Conservation (phyloP, 2,329 filamentous ascomycete genomes). For the Hypoxylon sp. region DNA sequence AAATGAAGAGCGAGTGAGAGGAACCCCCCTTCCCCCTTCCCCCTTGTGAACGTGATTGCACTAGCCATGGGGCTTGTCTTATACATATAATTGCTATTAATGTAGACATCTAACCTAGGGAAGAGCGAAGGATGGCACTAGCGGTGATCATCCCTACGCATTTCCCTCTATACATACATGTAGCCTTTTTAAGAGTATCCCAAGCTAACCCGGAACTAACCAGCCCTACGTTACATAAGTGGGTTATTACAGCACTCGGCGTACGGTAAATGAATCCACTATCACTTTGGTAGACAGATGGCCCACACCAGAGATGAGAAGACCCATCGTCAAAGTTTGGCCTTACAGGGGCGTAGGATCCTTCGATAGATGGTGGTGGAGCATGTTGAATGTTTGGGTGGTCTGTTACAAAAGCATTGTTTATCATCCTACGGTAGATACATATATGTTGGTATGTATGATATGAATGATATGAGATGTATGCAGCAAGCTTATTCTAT, state of each 20-base stretch:
- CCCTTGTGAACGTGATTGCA: no score
- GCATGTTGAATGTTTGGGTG: background rate
- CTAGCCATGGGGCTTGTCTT: no score
- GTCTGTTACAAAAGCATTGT: background rate
- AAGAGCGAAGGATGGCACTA: conserved; percentile 19
- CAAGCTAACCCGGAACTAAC: background rate
- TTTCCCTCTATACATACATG: background rate
- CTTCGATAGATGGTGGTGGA: background rate
- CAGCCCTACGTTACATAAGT: conserved; percentile 12
- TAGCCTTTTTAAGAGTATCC: conserved; percentile 12
- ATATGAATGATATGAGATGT: background rate
- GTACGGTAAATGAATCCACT: background rate
- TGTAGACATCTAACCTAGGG: background rate
- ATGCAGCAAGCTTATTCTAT: background rate
- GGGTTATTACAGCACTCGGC: background rate
- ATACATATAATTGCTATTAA: no score
- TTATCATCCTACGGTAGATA: background rate
- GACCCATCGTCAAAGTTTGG: conserved; percentile 2
- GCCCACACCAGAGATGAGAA: conserved; percentile 15
- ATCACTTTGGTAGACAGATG: background rate
- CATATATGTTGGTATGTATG: no score
- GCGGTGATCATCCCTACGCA: background rate
- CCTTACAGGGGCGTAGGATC: background rate
- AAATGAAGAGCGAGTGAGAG: no score
- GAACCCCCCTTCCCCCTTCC: no score